Conservation (phyloP, 2,329 filamentous ascomycete species). For the Cercospora sesami region DNA sequence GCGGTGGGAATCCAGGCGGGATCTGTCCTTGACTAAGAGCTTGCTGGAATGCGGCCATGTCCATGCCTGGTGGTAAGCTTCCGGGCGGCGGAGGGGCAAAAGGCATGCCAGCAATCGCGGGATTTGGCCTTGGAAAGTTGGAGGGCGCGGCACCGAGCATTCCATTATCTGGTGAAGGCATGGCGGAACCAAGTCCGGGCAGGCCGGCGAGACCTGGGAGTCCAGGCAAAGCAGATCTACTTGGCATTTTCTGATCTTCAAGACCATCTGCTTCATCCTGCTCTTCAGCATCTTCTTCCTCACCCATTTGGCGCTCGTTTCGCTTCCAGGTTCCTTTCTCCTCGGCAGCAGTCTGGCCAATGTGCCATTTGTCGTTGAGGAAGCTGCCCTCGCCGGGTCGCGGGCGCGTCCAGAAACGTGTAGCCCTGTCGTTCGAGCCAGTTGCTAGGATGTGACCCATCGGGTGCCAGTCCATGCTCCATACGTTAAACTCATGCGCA, state of each 20-base stretch:
- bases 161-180: conserved; percentile 16
- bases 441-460: conserved; percentile 93
- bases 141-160: conserved; percentile 38
- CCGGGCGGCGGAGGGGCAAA: conserved; percentile 29
- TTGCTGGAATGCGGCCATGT: conserved; percentile 37
- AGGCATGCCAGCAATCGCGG: conserved; percentile 35
- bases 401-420: conserved; percentile 91
- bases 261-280: conserved; percentile 92
- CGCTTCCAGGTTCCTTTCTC: conserved; percentile 93
- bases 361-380: conserved; percentile 89
- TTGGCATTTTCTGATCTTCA: conserved; percentile 82
- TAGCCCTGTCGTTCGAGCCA: conserved; percentile 94
- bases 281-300: conserved; percentile 89
- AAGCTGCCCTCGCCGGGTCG: conserved; percentile 83
- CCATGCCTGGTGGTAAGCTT: conserved; percentile 33
- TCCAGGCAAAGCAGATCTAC: conserved; percentile 55
- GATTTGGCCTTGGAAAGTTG: conserved; percentile 24
- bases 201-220: conserved; percentile 61
- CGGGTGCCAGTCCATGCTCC: conserved; percentile 98
- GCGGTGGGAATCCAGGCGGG: conserved; percentile 31
- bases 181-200: conserved; percentile 25
- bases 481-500: conserved; percentile 93
- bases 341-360: conserved; percentile 89
- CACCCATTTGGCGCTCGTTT: conserved; percentile 73
- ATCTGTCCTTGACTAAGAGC: conserved; percentile 33